Base-by-base conservation (phyloP, 768 basidiomycete species). In the Lyophyllum decastes region DNA sequence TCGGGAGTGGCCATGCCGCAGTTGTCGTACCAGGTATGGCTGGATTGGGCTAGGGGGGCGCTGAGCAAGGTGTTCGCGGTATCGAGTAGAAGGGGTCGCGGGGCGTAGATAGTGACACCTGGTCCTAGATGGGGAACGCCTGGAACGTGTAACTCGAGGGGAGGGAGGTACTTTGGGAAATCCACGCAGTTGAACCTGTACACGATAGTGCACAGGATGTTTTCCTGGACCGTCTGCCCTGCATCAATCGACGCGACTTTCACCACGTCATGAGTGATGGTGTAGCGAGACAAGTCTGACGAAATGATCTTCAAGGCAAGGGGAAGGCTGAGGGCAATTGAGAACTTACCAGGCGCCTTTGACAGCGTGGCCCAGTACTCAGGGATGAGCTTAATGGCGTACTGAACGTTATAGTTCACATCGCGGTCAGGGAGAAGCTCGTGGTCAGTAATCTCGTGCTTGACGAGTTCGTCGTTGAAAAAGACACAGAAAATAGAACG, bases 361-460 rank as follows among this genome's bases (percentile, higher is more conserved):
- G 67, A 65, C n/a, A 72, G n/a, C 2, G 57, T 61, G 4, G 35
- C 46, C 71, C 71, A 72, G 33, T 60, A 70, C 17, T 51, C 41
- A 27, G 71, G 71, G 22, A 71, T 57, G 27, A 72, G 43, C 14
- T 54, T 52, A 4, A 64, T 61, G 33, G 58, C 55, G 53, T 68
- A 68, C 34, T 46, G 58, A 19, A 35, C 38, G 12, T 30, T 26
- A 14, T 57, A 52, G 4, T 49, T 59, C 21, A 16, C 21, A 25
- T 55, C 40, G 14, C 49, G 24, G 25, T 52, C 46, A 8, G 59
- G 58, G 5, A 60, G 35, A 2, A 56, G 57, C 46, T 58, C 49
- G 12, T 71, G 46, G 3, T 55, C 59, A 21, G 70, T 64, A 9
- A 59, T 54, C 57, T 72, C 71, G 19, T 65, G 62, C 59, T 70